Evolutionary conservation across 148 eudicot genomes (phyloP), one percentile per base, ranked within the genome.

Genomic region (Rhododendron williamsianum): DNA sequence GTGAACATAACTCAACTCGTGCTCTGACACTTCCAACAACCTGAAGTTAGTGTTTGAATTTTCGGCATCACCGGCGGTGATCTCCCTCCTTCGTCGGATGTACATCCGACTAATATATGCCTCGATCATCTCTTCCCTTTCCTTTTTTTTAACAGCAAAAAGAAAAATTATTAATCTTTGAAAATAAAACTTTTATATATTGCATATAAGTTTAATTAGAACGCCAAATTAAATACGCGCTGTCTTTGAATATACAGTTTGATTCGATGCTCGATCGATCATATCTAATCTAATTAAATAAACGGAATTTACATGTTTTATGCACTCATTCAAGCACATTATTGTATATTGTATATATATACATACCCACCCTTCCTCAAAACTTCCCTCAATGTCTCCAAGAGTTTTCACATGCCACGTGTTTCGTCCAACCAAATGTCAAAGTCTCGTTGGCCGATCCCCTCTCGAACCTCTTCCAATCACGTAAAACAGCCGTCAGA

Each of bases 401-500:
- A 8, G 93, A 90, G 25, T 79, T 82, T 0, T 6, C 9, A 43
- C 97, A 94, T 4, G 81, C 88, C 18, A 27, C 3, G 23, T 91
- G 95, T 0, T 81, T 41, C 6, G 97, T 89, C 94, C 95, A 91
- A 0, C 35, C 19, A 76, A 92, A 88, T 10, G 81, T 6, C 15
- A 43, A 1, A 0, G 84, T 91, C 80, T 77, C 69, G 82, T 89
- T 90, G 11, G 85, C 84, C 2, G 84, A 56, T 6, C 16, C 23
- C 23, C n/a, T 85, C 86, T 77, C 81, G 5, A 88, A 86, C 73
- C 67, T 74, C 63, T 87, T 85, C 98, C 98, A 96, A 25, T 93
- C 93, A 58, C 49, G 87, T 23, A 94, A 38, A 12, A 92, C 93
- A 0, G 49, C 83, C 6, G 45, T 88, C 60, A 96, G 78, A 85